These are phyloP conservation scores for Sporothrix dimorphospora DNA, from an alignment of 2,329 filamentous ascomycete species.

Conservation along the genomic window DNA sequence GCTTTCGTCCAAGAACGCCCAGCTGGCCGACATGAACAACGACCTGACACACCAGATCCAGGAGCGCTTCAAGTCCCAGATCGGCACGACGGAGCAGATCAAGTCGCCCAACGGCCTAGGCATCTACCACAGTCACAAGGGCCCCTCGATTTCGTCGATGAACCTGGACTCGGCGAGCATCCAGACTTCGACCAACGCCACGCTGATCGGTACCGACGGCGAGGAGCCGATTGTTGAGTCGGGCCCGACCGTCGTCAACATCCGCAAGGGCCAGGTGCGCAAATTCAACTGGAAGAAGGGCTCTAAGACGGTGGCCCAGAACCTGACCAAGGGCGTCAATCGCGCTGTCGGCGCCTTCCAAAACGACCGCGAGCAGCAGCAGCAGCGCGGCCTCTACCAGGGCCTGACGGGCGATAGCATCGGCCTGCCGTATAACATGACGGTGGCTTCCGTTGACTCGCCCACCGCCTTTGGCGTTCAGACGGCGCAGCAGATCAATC, in stretches of 20 bases:
- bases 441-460: slow-evolving; percentile 58
- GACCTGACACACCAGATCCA: slow-evolving; percentile 94
- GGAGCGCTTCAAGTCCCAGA: slow-evolving; percentile 84
- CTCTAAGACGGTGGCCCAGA: slow-evolving; percentile 89
- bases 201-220: slow-evolving; percentile 62
- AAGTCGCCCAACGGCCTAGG: slow-evolving; percentile 56
- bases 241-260: slow-evolving; percentile 92
- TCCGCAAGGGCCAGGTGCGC: slow-evolving; percentile 89
- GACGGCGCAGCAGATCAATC: slow-evolving; percentile 39
- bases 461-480: slow-evolving; percentile 42
- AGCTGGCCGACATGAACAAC: slow-evolving; percentile 93
- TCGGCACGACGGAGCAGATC: slow-evolving; percentile 46
- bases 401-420: slow-evolving; percentile 65
- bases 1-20: slow-evolving; percentile 89
- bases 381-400: slow-evolving; percentile 52
- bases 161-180: slow-evolving; percentile 58
- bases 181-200: slow-evolving; percentile 58
- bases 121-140: slow-evolving; percentile 58
- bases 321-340: slow-evolving; percentile 91
- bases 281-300: slow-evolving; percentile 99
- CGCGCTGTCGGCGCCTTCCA: slow-evolving; percentile 80
- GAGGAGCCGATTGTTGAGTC: slow-evolving; percentile 70
- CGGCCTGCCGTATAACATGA: slow-evolving; percentile 72
- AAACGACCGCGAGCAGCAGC: slow-evolving; percentile 55
- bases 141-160: slow-evolving; percentile 53